Evolutionary conservation across 2,329 filamentous ascomycete genomes (phyloP), one percentile per base, ranked within the genome.

Genomic region (Penicillium sp.): DNA sequence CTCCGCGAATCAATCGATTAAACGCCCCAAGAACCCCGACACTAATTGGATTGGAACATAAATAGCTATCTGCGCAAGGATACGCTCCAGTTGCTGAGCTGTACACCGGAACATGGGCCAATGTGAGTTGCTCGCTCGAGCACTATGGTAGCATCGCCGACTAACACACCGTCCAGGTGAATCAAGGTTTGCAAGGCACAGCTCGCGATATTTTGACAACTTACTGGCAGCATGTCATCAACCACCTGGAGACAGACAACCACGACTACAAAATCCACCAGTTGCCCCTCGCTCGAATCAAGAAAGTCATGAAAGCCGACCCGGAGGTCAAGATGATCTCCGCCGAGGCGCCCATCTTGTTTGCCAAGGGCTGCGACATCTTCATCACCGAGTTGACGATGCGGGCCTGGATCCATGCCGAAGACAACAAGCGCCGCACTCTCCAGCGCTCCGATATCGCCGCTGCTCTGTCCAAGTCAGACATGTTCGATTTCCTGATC

Each of bases 301-400:
- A 99, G 83, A 99, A 99, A 78, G 95, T 99, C 66, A 99, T 99
- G 95, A 99, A 99, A 80, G 95, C 95, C 0, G 95, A 99, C 68
- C 95, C 95, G 0, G 95, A 99, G 71, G 95, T 99, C 50, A 99
- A 99, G 82, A 99, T 99, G 95, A 99, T 99, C 63, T 98, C 93
- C 4, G 95, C 95, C 9, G 95, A 99, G 79, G 95, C 95, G 1
- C 95, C 95, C 1, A 99, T 99, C 68, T 83, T 99, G 14, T 99
- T 99, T 71, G 95, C 95, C 53, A 99, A 99, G 78, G 95, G 94
- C 39, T 98, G 95, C 77, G 95, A 99, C 73, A 97, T 98, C 73
- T 99, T 99, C 80, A 99, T 99, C 73, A 97, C 93, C 1, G 95
- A 99, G 78, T 83, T 99, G 61, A 99, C 95, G 7, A 99, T 99